Evolutionary conservation across 2,329 filamentous ascomycete species (phyloP).

Genomic region (Didymella segeticola): DNA sequence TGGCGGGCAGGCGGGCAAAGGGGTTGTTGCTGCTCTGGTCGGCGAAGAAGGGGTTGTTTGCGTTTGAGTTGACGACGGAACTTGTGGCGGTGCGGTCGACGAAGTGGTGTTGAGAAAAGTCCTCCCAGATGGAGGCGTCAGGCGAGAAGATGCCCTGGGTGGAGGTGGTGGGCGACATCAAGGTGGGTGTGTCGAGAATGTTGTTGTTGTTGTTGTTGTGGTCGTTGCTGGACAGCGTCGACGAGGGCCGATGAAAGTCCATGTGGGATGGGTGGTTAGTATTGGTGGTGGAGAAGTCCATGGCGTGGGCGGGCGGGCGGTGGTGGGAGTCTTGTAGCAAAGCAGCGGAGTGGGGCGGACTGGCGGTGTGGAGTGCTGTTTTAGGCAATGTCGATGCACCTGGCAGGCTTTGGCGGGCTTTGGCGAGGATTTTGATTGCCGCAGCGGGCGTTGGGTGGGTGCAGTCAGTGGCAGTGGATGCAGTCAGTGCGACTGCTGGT

Average conservation of each 20-base stretch:
- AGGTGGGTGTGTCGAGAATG: constrained; percentile 50
- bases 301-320: constrained; percentile 37
- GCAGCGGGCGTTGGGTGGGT: too few species aligned
- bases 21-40: constrained; percentile 60
- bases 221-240: constrained; percentile 45
- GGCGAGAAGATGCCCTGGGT: constrained; percentile 60
- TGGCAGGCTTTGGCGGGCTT: too few species aligned
- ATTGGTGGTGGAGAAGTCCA: constrained; percentile 42
- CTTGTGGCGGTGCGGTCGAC: constrained; percentile 47
- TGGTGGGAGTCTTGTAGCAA: constrained; percentile 44
- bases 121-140: constrained; percentile 58
- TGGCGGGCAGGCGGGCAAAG: constrained; percentile 68
- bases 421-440: too few species aligned
- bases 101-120: constrained; percentile 51
- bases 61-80: constrained; percentile 51
- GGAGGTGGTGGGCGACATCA: constrained; percentile 58
- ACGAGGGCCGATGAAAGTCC: constrained; percentile 49
- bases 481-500: too few species aligned
- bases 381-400: constrained; percentile 39
- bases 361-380: constrained; percentile 49
- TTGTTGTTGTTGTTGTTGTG: constrained; percentile 53
- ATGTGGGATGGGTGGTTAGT: constrained; percentile 37
- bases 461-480: not conserved
- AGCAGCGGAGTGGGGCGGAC: constrained; percentile 50
- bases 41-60: constrained; percentile 56